These are phyloP conservation scores for Nitzschia inconspicua DNA, from an alignment of 108 stramenopile genomes.

Conservation along the genomic window DNA sequence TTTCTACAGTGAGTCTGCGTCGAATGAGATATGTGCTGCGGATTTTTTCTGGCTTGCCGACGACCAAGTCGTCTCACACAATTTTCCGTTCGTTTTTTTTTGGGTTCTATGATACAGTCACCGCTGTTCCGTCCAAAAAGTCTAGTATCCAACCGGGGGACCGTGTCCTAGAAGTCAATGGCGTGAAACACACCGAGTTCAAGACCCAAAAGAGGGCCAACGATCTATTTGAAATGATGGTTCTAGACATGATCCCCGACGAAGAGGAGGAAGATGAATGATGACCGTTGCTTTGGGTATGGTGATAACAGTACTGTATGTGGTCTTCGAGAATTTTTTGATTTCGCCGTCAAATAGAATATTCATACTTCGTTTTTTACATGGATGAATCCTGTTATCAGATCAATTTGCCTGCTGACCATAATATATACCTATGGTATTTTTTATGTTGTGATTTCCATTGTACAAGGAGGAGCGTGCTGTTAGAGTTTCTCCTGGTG, in stretches of 20 bases:
- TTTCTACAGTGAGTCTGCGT: slow-evolving; percentile 22
- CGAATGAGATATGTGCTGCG: background rate
- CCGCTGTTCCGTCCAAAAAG: slow-evolving; percentile 19
- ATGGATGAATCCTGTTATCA: no score
- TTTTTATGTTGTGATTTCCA: no score
- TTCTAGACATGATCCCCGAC: slow-evolving; percentile 16
- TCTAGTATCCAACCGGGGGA: slow-evolving; percentile 27
- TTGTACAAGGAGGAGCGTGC: no score
- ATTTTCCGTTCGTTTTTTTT: background rate
- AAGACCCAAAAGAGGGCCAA: slow-evolving; percentile 15
- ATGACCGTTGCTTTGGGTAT: no score
- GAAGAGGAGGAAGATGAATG: slow-evolving; percentile 14
- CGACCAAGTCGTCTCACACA: background rate
- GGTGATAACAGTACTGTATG: no score
- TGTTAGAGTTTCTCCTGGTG: no score
- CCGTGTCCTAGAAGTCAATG: slow-evolving; percentile 32
- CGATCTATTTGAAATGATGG: slow-evolving; percentile 25
- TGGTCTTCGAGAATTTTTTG: no score
- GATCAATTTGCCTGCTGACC: no score
- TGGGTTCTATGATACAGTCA: background rate
- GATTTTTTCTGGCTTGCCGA: background rate
- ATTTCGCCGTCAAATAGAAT: no score
- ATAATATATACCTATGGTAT: no score
- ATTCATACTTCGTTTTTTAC: no score
- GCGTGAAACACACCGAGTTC: slow-evolving; percentile 24